Evolutionary conservation across 148 eudicot species (phyloP).

Genomic region (Drosera capensis): DNA sequence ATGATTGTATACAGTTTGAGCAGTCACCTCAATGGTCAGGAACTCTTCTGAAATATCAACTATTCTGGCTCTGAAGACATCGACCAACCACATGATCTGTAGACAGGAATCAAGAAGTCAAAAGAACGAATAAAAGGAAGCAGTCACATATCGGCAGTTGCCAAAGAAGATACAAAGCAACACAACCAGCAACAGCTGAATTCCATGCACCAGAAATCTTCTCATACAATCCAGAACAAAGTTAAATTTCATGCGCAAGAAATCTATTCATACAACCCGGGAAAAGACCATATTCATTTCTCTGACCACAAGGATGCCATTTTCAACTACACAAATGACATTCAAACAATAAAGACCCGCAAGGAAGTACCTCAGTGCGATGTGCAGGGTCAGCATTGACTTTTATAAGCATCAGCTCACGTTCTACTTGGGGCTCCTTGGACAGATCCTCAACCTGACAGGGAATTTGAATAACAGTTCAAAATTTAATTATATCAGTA

Average conservation of each 20-base stretch:
- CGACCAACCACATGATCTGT: constrained; percentile 61
- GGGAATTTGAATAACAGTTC: too few species aligned
- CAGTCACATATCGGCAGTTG: not conserved
- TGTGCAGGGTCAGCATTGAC: constrained; percentile 29
- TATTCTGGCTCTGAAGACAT: constrained; percentile 52
- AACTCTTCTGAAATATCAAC: constrained; percentile 47
- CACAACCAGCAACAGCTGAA: not conserved
- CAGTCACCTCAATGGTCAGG: constrained; percentile 48
- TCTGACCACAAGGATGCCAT: not conserved
- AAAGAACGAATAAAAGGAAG: not conserved
- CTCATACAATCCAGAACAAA: too few species aligned
- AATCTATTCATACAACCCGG: too few species aligned
- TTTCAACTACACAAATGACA: not conserved
- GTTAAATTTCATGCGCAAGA: too few species aligned
- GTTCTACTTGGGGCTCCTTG: constrained; percentile 55
- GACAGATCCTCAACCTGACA: constrained; percentile 52
- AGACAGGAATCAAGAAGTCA: not conserved
- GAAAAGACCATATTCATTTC: not conserved
- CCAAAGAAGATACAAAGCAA: not conserved
- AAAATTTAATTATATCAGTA: too few species aligned
- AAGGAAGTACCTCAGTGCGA: constrained; percentile 37
- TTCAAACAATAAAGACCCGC: not conserved
- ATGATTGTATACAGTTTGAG: not conserved
- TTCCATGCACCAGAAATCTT: too few species aligned
- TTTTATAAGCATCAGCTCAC: constrained; percentile 56